phyloP scores from a whole-genome alignment of 805 yeast species.

The Wickerhamiella musiphila region DNA sequence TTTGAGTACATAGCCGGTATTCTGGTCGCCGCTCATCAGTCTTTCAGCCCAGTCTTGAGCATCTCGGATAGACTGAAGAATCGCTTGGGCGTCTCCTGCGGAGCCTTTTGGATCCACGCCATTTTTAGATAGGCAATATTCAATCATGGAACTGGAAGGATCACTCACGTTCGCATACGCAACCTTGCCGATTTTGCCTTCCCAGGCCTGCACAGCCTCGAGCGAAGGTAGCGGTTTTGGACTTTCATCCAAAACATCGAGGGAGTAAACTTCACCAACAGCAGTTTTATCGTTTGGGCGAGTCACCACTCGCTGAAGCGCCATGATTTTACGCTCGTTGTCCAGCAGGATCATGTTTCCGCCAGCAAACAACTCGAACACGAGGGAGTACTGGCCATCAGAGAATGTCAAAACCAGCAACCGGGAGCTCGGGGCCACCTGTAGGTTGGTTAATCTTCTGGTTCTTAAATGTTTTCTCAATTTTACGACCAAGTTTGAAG shows the following conservation, averaged over 20 bases:
- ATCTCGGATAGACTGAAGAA: constrained; percentile 14
- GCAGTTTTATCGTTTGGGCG: constrained; percentile 34
- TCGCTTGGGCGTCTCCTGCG: constrained; percentile 11
- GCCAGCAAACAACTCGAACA: constrained; percentile 85
- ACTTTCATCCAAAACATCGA: constrained; percentile 13
- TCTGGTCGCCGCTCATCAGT: constrained; percentile 4
- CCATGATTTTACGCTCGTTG: constrained; percentile 43
- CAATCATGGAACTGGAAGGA: constrained; percentile 62
- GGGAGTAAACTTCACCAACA: constrained; percentile 53
- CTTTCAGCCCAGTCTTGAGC: constrained; percentile 19
- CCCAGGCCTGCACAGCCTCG: constrained; percentile 15
- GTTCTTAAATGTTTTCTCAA: constrained; percentile 74
- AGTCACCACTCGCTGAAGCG: constrained; percentile 63
- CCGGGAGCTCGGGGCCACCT: constrained; percentile 66
- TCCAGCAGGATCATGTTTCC: constrained; percentile 77
- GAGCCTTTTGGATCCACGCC: constrained; percentile 32
- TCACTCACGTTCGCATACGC: constrained; percentile 53
- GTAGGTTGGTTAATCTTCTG: constrained; percentile 52
- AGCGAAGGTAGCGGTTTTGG: background rate
- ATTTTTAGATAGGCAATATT: constrained; percentile 31
- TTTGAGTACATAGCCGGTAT: constrained; percentile 10
- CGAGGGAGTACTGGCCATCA: constrained; percentile 61
- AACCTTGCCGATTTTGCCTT: constrained; percentile 36
- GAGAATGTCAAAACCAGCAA: constrained; percentile 71
- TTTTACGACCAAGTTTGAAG: constrained; percentile 73